Conservation (phyloP, 2,329 filamentous ascomycete genomes). For the Fusarium sp. region DNA sequence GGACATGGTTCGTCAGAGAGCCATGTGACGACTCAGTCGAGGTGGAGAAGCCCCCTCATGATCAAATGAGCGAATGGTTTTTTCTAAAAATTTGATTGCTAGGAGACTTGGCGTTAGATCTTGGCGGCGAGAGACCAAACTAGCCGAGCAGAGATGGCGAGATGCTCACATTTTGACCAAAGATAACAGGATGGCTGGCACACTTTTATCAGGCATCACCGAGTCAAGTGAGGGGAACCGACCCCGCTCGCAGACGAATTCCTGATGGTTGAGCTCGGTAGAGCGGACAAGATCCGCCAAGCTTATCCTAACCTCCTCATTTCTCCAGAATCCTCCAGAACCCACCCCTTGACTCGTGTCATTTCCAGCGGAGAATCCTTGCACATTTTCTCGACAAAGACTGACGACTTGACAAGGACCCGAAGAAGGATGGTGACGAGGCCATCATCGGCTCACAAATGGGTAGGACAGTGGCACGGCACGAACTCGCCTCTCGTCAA, state of each 20-base stretch:
- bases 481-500: not conserved
- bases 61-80: not conserved
- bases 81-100: not conserved
- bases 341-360: not conserved
- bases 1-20: not conserved
- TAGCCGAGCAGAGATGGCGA: not conserved
- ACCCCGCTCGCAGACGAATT: not conserved
- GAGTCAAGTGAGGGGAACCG: not conserved
- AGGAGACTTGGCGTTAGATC: not conserved
- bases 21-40: not conserved
- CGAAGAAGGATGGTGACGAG: not conserved
- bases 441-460: not conserved
- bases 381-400: not conserved
- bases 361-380: not conserved
- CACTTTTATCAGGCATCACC: not conserved
- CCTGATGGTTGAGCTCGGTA: not conserved
- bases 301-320: constrained; percentile 2
- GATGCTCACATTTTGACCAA: not conserved
- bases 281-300: not conserved
- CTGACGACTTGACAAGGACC: not conserved
- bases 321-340: not conserved
- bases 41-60: not conserved
- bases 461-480: not conserved
- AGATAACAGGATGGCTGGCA: not conserved
- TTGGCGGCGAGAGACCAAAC: not conserved